phyloP scores from a whole-genome alignment of 192 early-diverging fungal species.

The Pilaira anomala region DNA sequence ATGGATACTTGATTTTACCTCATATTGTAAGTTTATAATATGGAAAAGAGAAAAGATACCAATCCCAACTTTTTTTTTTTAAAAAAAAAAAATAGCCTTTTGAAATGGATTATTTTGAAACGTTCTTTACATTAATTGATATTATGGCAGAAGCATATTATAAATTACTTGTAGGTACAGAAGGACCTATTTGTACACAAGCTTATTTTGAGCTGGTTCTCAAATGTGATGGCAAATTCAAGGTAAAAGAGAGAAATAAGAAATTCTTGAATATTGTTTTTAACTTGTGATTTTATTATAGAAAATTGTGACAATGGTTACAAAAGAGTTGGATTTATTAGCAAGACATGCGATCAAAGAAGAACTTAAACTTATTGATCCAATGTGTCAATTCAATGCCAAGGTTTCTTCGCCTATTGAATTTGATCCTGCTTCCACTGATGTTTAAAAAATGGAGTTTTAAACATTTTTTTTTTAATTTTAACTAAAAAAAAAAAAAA shows the following conservation, averaged over 20 bases:
- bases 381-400: conserved; percentile 33
- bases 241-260: conserved; percentile 22
- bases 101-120: conserved; percentile 66
- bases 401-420: too few relatives aligned
- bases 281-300: conserved; percentile 7
- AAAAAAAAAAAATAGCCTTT: conserved; percentile 45
- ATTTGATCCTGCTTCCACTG: too few relatives aligned
- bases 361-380: conserved; percentile 58
- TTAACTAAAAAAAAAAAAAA: too few relatives aligned
- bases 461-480: too few relatives aligned
- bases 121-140: conserved; percentile 64
- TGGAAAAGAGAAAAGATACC: background rate
- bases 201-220: conserved; percentile 59
- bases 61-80: background rate
- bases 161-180: conserved; percentile 35
- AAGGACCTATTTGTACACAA: conserved; percentile 35
- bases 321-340: conserved; percentile 63
- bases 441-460: too few relatives aligned
- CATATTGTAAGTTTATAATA: conserved; percentile 39
- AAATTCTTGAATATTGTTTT: background rate
- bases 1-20: conserved; percentile 37
- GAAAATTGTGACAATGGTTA: conserved; percentile 60
- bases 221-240: conserved; percentile 64
- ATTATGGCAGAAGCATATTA: conserved; percentile 59
- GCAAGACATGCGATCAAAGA: conserved; percentile 58